Conservation (phyloP, 768 basidiomycete genomes). For the Paxillus rubicundulus region DNA sequence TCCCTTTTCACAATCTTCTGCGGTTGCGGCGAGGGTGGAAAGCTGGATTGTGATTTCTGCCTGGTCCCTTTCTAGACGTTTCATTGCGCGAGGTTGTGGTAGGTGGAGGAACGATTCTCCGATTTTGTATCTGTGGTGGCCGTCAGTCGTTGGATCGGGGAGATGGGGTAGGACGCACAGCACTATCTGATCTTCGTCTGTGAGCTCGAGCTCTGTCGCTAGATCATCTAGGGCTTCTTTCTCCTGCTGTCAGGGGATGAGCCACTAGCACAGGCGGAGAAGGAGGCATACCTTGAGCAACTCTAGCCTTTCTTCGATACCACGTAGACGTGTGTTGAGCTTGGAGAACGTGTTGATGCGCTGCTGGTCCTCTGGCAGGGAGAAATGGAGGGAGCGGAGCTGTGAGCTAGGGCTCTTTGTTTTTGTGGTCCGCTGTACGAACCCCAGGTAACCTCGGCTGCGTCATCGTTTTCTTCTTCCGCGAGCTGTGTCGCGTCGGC, state of each 20-base stretch:
- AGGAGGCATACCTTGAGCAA: constrained; percentile 59
- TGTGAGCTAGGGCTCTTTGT: constrained; percentile 5
- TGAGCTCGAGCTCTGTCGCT: constrained; percentile 81
- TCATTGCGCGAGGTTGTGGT: constrained; percentile 61
- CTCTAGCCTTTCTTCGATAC: constrained; percentile 69
- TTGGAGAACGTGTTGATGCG: constrained; percentile 91
- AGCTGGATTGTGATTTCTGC: constrained; percentile 56
- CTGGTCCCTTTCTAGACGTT: constrained; percentile 71
- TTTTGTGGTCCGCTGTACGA: constrained; percentile 18
- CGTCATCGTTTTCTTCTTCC: constrained; percentile 71
- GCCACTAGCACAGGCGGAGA: neutral
- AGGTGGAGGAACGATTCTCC: constrained; percentile 90
- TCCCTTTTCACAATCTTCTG: constrained; percentile 63
- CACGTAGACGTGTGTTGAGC: constrained; percentile 74
- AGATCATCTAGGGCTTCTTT: constrained; percentile 94
- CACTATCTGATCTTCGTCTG: constrained; percentile 79
- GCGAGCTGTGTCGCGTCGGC: constrained; percentile 69
- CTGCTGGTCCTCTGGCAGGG: constrained; percentile 71
- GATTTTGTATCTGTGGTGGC: constrained; percentile 67
- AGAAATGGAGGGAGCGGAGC: too few species aligned
- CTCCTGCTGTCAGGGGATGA: constrained; percentile 63
- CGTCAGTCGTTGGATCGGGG: constrained; percentile 51
- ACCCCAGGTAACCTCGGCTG: constrained; percentile 86
- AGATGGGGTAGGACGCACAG: constrained; percentile 55
- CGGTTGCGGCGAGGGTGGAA: constrained; percentile 44